These are phyloP conservation scores for Otatea glauca DNA, from an alignment of 176 grass and related monocot species.

Conservation along the genomic window DNA sequence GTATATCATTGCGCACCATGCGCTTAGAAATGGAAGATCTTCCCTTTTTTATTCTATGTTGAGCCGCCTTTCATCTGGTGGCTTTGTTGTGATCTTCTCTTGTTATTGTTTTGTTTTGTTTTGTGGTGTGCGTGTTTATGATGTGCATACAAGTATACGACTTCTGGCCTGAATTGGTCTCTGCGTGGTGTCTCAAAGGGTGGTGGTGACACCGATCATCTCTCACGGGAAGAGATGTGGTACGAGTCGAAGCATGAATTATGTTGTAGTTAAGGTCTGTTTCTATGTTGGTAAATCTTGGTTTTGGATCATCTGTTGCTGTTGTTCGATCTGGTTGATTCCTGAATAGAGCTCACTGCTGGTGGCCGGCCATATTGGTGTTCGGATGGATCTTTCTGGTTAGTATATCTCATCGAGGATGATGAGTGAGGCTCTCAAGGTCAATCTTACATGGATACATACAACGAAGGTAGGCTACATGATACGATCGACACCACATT, in stretches of 20 bases:
- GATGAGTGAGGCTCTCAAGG: background rate
- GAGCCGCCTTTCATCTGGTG: background rate
- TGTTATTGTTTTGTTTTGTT: background rate
- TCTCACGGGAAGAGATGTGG: background rate
- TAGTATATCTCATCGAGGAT: background rate
- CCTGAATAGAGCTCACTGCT: background rate
- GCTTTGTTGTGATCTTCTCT: background rate
- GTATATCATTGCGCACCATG: background rate
- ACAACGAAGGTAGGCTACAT: background rate
- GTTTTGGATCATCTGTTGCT: background rate
- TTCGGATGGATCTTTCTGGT: background rate
- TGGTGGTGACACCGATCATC: background rate
- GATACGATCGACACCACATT: background rate
- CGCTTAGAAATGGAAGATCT: background rate
- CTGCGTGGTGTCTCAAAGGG: background rate
- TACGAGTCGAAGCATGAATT: background rate
- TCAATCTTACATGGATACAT: background rate
- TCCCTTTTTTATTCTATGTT: background rate
- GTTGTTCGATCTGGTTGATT: conserved; percentile 6
- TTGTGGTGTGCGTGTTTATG: background rate
- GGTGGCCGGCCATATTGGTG: background rate
- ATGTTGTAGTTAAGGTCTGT: background rate
- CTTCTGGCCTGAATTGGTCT: background rate
- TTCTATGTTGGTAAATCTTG: background rate
- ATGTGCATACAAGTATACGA: background rate